Evolutionary conservation across 768 basidiomycete genomes (phyloP), one percentile per base, ranked within the genome.

Genomic region (Russula brevipes): DNA sequence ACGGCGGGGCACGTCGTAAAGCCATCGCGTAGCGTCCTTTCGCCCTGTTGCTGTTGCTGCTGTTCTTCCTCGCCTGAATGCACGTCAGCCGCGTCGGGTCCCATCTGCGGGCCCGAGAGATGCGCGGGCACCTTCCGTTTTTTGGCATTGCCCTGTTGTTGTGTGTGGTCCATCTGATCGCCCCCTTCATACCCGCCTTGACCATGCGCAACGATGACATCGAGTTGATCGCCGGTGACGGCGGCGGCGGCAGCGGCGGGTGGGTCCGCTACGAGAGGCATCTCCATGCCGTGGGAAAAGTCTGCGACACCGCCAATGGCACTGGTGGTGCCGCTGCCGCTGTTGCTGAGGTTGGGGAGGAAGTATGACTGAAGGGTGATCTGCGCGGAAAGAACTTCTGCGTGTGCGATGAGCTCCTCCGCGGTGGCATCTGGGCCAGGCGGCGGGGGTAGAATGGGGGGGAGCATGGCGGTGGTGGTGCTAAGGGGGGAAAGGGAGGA

Each of bases 81-180:
- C 45, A 66, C 72, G 49, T 80, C 78, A 60, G 73, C 72, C 59
- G 67, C 71, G 61, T 81, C 80, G 49, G 78, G 79, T 58, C 80
- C 78, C 49, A 72, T 75, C 50, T 71, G 73, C 44, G 75, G 72
- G 55, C 76, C 75, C 16, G 77, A 72, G 58, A 76, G 71, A 72
- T 89, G 86, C 42, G 83, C 81, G 0, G 91, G 91, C 3, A 93
- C 90, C 72, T 93, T 93, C 53, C 91, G 80, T 76, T 93, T 93
- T 82, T 93, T 93, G 53, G 89, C 88, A 69, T 93, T 93, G 8
- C 86, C 87, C 3, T 85, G 89, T 66, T 90, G 89, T 64, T 82
- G 85, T 36, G 86, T 74, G 68, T 88, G 86, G 72, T 90, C 87
- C 16, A 80, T 70, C 67, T 85, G 85, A 70, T 88, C 88, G 24